Evolutionary conservation across 2,329 filamentous ascomycete genomes (phyloP).

Genomic region (Ophiostoma fasciatum): DNA sequence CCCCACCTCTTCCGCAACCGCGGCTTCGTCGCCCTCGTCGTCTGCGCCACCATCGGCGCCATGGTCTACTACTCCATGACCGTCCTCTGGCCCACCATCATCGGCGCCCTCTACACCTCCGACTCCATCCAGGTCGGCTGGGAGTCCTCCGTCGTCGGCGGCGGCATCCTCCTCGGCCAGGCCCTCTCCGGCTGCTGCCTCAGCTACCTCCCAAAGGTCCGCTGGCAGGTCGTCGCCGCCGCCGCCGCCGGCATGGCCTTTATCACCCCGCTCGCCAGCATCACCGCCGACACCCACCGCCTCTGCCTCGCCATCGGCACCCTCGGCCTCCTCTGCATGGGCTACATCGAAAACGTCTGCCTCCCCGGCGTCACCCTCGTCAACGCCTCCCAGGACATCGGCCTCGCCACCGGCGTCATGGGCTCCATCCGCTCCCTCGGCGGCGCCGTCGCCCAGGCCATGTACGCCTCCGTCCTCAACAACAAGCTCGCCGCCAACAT

Average conservation of each 20-base stretch:
- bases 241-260: conserved; percentile 19
- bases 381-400: conserved; percentile 31
- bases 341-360: conserved; percentile 23
- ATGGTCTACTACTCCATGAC: conserved; percentile 31
- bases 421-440: conserved; percentile 29
- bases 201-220: conserved; percentile 22
- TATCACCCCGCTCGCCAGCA: conserved; percentile 18
- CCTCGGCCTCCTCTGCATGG: conserved; percentile 19
- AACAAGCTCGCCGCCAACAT: conserved; percentile 22
- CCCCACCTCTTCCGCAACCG: conserved; percentile 26
- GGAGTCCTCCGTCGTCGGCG: conserved; percentile 26
- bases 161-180: conserved; percentile 26
- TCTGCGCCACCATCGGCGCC: conserved; percentile 24
- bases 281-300: conserved; percentile 16
- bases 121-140: conserved; percentile 24
- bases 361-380: conserved; percentile 29
- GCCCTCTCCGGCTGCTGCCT: conserved; percentile 21
- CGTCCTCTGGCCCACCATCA: conserved; percentile 29
- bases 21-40: conserved; percentile 24
- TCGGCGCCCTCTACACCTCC: conserved; percentile 25
- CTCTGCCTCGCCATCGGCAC: conserved; percentile 20
- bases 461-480: conserved; percentile 23
- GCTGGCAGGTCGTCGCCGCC: conserved; percentile 20
- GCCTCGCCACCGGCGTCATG: conserved; percentile 27
- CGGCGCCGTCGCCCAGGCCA: conserved; percentile 22